These are phyloP conservation scores for Simplicillium aogashimaense DNA, from an alignment of 2,329 filamentous ascomycete genomes.

Conservation along the genomic window DNA sequence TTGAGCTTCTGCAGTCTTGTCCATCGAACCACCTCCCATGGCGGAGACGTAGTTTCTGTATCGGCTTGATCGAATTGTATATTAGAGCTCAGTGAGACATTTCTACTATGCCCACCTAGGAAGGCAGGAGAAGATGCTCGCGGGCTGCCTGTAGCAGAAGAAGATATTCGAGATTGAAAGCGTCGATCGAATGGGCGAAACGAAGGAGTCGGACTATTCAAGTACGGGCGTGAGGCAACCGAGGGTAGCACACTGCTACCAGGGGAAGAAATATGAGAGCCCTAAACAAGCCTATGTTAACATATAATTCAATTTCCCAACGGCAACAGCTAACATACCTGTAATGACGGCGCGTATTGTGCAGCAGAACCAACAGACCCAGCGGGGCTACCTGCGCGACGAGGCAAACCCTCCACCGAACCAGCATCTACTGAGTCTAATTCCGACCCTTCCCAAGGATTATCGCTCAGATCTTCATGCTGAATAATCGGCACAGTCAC, in stretches of 20 bases:
- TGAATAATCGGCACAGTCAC: not conserved
- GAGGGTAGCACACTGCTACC: constrained; percentile 65
- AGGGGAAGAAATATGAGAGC: constrained; percentile 54
- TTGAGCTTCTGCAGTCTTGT: constrained; percentile 86
- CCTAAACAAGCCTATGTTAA: constrained; percentile 31
- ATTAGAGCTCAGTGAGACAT: constrained; percentile 68
- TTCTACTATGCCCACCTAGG: constrained; percentile 65
- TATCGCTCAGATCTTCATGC: not conserved
- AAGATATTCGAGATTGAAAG: constrained; percentile 77
- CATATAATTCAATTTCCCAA: not conserved
- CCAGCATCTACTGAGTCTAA: constrained; percentile 20
- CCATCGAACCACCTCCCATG: constrained; percentile 97
- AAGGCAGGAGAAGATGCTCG: constrained; percentile 72
- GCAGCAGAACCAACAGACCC: constrained; percentile 58
- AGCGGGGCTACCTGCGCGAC: constrained; percentile 42
- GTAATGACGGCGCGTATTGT: constrained; percentile 70
- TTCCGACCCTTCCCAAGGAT: constrained; percentile 14
- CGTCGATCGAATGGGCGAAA: constrained; percentile 90
- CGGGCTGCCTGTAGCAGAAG: constrained; percentile 44
- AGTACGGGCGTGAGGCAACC: constrained; percentile 53
- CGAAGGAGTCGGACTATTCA: constrained; percentile 65
- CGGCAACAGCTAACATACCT: constrained; percentile 36
- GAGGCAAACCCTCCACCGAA: constrained; percentile 31
- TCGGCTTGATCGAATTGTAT: constrained; percentile 52
- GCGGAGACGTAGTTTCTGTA: constrained; percentile 62